Percentiles rank a stretch among this genome's conserved stretches.
Evolutionary conservation across 345 rosid genomes (phyloP).

Genomic region (Bruguiera sexangula): DNA sequence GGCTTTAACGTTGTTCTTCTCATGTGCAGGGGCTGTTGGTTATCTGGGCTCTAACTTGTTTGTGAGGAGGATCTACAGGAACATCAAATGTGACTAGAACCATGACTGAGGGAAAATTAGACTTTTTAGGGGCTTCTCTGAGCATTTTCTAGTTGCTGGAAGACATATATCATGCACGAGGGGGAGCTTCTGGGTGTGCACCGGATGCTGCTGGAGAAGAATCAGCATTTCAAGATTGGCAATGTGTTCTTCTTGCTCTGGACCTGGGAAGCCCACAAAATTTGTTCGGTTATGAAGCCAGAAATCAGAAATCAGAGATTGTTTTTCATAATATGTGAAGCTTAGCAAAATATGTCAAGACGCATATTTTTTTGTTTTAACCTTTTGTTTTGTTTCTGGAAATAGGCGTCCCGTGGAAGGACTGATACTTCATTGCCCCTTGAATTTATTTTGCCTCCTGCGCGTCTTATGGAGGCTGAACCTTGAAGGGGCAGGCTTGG

Average conservation of each 20-base stretch:
- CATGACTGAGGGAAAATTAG: not conserved
- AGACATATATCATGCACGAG: not conserved
- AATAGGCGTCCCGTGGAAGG: slow-evolving; percentile 2
- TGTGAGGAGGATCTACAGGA: slow-evolving; percentile 93
- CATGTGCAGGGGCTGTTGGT: slow-evolving; percentile 80
- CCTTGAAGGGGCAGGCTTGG: slow-evolving; percentile 13
- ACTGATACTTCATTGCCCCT: slow-evolving; percentile 8
- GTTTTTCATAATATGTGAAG: slow-evolving; percentile 32
- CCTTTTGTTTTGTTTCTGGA: slow-evolving; percentile 1
- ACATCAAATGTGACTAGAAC: slow-evolving; percentile 87
- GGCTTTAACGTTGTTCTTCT: not conserved
- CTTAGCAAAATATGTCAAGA: slow-evolving; percentile 30
- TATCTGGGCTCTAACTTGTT: slow-evolving; percentile 88
- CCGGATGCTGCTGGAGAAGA: slow-evolving; percentile 13
- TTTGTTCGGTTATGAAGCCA: slow-evolving; percentile 30
- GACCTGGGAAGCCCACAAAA: slow-evolving; percentile 35
- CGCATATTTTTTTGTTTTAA: slow-evolving; percentile 11
- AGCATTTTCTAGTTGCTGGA: slow-evolving; percentile 3
- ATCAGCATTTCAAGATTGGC: slow-evolving; percentile 30
- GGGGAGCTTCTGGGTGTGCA: slow-evolving; percentile 31
- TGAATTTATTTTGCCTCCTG: slow-evolving; percentile 14
- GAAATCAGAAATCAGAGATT: slow-evolving; percentile 49
- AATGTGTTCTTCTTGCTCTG: slow-evolving; percentile 29
- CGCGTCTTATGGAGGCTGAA: slow-evolving; percentile 13
- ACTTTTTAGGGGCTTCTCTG: slow-evolving; percentile 25